Evolutionary conservation across 768 basidiomycete genomes (phyloP), one percentile per base, ranked within the genome.

Genomic region (Tylopilus felleus): DNA sequence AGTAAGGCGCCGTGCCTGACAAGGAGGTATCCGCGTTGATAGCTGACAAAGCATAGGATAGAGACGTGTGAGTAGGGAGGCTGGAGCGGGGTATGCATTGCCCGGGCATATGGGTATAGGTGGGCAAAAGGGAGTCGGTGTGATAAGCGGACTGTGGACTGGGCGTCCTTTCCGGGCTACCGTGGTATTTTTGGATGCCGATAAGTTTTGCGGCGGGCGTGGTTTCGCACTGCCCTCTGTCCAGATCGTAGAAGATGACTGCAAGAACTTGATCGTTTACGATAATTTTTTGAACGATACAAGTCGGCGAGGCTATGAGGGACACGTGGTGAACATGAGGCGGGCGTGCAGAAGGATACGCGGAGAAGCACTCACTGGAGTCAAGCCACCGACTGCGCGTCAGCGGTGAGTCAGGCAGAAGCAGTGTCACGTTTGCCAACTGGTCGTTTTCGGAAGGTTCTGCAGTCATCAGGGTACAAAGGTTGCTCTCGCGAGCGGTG

Each of bases 301-400:
- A 77, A n/a, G 78, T 80, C 51, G 78, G 74, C 55, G 76, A 66
- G 60, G 73, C 81, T 84, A 56, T 59, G 64, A 47, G 1, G 60
- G 61, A 57, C 73, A 67, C 69, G 57, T 63, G 67, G 58, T 64
- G 57, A 68, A 57, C 68, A 59, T 57, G 62, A 66, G 66, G 65
- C 29, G 19, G 42, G 47, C 8, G 19, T 42, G 31, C 46, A 43
- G 43, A 54, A 33, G 54, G 46, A 53, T 56, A 45, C 33, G 58
- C 22, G 25, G 43, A 39, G 45, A 54, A 51, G 44, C 53, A 78
- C 86, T 68, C 65, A 89, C 87, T 71, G 57, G 78, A 69, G 65
- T 86, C 84, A 58, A 86, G 74, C 88, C 86, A 87, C 54, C 85
- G 79, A 69, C 87, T 87, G 54, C 81, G 75, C 62, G 67, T 81